phyloP scores from a whole-genome alignment of 345 rosid genomes.

The Psidium guajava region DNA sequence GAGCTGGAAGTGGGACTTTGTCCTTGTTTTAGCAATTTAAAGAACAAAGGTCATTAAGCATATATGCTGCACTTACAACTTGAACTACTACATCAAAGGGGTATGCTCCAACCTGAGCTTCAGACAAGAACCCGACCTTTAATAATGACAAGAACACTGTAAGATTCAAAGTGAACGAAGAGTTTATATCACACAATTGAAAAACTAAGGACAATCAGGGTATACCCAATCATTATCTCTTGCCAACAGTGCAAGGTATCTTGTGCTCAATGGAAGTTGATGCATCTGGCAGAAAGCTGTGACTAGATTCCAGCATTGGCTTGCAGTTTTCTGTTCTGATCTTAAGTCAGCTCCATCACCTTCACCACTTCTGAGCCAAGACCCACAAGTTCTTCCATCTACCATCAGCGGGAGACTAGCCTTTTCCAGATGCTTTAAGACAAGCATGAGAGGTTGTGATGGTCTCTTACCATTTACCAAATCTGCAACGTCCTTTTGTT shows the following conservation, averaged over 20 bases:
- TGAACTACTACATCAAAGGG: constrained; percentile 68
- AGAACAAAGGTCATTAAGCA: constrained; percentile 1
- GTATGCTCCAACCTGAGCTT: constrained; percentile 94
- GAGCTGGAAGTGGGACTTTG: background rate
- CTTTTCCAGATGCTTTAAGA: constrained; percentile 85
- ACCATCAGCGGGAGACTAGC: constrained; percentile 69
- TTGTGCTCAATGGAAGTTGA: constrained; percentile 81
- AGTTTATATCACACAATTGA: background rate
- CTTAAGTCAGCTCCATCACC: constrained; percentile 85
- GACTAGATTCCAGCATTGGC: constrained; percentile 89
- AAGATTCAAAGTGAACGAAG: constrained; percentile 5
- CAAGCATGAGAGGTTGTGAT: constrained; percentile 56
- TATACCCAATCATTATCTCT: constrained; percentile 98
- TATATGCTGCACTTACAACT: constrained; percentile 43
- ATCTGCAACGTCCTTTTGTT: constrained; percentile 27
- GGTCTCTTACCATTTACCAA: constrained; percentile 23
- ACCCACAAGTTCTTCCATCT: constrained; percentile 79
- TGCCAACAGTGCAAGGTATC: constrained; percentile 83
- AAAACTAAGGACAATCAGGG: constrained; percentile 3
- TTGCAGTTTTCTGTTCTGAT: constrained; percentile 76
- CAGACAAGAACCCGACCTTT: constrained; percentile 91
- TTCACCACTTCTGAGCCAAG: constrained; percentile 77
- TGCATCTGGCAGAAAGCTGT: constrained; percentile 84
- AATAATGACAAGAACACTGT: constrained; percentile 15
- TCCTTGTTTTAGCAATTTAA: background rate